Conservation (phyloP, 148 eudicot species). For the Amaranthus cruentus region DNA sequence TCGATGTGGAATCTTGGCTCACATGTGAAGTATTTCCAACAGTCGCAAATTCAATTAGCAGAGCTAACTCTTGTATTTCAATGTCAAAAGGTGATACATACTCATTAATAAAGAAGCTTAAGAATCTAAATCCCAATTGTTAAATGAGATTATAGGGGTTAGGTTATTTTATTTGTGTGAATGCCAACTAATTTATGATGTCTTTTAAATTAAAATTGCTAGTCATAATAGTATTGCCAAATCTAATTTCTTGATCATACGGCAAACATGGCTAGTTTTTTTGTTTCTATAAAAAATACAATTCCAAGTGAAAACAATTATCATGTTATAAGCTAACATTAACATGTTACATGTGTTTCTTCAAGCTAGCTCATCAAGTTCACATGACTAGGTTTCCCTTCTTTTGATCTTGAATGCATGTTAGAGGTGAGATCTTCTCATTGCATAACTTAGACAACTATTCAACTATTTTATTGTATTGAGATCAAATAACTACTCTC, state of each 20-base stretch:
- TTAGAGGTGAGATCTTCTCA: no score
- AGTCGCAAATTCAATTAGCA: no score
- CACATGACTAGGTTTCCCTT: background rate
- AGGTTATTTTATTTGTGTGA: background rate
- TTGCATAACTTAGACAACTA: no score
- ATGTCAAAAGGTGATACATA: no score
- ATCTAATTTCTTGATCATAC: background rate
- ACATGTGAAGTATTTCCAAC: no score
- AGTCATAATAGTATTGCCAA: background rate
- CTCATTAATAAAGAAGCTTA: no score
- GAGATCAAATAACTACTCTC: no score
- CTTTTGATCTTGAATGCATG: no score
- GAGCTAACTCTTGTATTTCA: no score
- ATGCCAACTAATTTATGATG: conserved; percentile 5
- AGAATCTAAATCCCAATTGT: background rate
- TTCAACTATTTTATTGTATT: no score
- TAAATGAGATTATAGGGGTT: background rate
- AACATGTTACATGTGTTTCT: background rate
- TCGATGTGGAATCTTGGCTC: no score
- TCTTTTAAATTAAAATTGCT: background rate
- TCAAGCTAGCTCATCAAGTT: conserved; percentile 1
- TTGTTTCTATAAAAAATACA: conserved; percentile 5
- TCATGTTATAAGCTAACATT: background rate
- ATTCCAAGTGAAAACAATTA: conserved; percentile 1
- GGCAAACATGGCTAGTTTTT: conserved; percentile 13